phyloP scores from a whole-genome alignment of 2,329 filamentous ascomycete species.

The Ophiostoma perfectum region DNA sequence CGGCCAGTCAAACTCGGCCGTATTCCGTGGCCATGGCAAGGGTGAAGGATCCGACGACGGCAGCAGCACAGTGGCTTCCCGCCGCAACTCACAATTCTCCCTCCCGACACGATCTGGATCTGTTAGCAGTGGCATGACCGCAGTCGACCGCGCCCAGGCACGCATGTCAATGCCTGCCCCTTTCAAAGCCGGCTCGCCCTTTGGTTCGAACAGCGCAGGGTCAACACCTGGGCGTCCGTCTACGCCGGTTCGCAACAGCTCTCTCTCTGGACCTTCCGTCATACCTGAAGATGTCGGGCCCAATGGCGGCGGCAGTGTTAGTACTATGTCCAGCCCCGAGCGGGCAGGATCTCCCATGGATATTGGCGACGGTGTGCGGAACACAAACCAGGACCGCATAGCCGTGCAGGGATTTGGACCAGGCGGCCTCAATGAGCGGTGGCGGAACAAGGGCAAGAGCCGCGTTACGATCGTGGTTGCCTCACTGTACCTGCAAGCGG shows the following conservation, averaged over 20 bases:
- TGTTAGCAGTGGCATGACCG: slow-evolving; percentile 37
- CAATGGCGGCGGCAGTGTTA: slow-evolving; percentile 31
- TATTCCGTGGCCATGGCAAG: slow-evolving; percentile 36
- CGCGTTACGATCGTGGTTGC: slow-evolving; percentile 75
- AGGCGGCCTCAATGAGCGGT: slow-evolving; percentile 67
- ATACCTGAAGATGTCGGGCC: neutral
- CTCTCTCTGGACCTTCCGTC: neutral
- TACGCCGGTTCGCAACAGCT: slow-evolving; percentile 43
- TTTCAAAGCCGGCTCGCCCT: slow-evolving; percentile 39
- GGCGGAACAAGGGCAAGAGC: slow-evolving; percentile 73
- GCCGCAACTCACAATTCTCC: slow-evolving; percentile 54
- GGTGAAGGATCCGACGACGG: slow-evolving; percentile 29
- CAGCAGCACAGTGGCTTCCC: slow-evolving; percentile 26
- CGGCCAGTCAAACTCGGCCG: slow-evolving; percentile 42
- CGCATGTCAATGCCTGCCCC: slow-evolving; percentile 78
- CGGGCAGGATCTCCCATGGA: slow-evolving; percentile 36
- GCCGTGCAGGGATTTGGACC: slow-evolving; percentile 67
- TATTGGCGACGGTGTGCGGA: slow-evolving; percentile 42
- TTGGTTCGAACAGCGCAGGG: slow-evolving; percentile 41
- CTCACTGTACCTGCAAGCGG: slow-evolving; percentile 80
- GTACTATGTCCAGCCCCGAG: slow-evolving; percentile 37
- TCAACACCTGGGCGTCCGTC: slow-evolving; percentile 47
- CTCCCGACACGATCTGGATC: slow-evolving; percentile 49
- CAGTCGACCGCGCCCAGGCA: slow-evolving; percentile 54
- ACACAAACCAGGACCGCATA: slow-evolving; percentile 51